Conservation (phyloP, 1,284 basidiomycete genomes). For the Ganoderma boninense region DNA sequence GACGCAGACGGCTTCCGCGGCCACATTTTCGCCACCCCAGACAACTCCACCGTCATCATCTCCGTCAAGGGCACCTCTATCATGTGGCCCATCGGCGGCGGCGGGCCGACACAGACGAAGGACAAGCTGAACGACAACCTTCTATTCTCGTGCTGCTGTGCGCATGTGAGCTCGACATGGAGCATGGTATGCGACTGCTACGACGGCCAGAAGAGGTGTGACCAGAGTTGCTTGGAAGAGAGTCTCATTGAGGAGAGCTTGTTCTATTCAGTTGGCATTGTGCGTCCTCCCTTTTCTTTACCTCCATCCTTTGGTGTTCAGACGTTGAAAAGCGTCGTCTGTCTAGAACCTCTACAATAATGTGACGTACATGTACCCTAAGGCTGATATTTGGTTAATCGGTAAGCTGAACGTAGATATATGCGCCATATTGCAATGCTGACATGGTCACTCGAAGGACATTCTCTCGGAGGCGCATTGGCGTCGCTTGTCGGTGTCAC, state of each 20-base stretch:
- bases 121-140: slow-evolving; percentile 97
- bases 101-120: slow-evolving; percentile 87
- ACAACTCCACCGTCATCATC: slow-evolving; percentile 88
- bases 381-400: slow-evolving; percentile 92
- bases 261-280: slow-evolving; percentile 89
- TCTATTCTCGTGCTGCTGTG: slow-evolving; percentile 97
- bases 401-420: slow-evolving; percentile 43
- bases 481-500: slow-evolving; percentile 88
- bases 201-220: slow-evolving; percentile 83
- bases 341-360: slow-evolving; percentile 91
- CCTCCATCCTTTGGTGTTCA: background rate
- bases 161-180: slow-evolving; percentile 93
- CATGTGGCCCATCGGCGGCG: slow-evolving; percentile 74
- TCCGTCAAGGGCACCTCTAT: slow-evolving; percentile 96
- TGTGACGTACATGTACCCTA: slow-evolving; percentile 91
- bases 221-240: slow-evolving; percentile 83
- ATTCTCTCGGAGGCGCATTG: slow-evolving; percentile 88
- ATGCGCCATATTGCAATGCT: background rate
- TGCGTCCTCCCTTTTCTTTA: slow-evolving; percentile 46
- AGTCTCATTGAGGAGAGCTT: slow-evolving; percentile 85
- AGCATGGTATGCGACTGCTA: slow-evolving; percentile 94
- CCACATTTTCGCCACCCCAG: slow-evolving; percentile 86
- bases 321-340: background rate
- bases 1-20: slow-evolving; percentile 91
- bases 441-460: slow-evolving; percentile 49